These are phyloP conservation scores for Arthrobotrys musiformis DNA, from an alignment of 2,329 filamentous ascomycete species.

Conservation along the genomic window DNA sequence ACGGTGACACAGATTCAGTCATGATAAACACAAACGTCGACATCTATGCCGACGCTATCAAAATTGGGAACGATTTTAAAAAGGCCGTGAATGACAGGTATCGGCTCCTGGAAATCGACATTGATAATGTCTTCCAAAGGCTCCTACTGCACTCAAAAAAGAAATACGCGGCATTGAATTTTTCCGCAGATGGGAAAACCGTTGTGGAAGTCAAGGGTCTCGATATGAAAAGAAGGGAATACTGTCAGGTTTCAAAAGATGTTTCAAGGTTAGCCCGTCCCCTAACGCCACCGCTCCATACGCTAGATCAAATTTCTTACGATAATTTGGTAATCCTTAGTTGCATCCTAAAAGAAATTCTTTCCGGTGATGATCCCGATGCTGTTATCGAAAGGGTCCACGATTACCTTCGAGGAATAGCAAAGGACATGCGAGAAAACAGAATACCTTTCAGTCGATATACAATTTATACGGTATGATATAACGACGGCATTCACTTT, in stretches of 20 bases:
- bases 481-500: too few species aligned
- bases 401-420: slow-evolving; percentile 87
- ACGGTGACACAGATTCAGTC: slow-evolving; percentile 98
- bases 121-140: slow-evolving; percentile 95
- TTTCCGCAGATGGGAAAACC: slow-evolving; percentile 91
- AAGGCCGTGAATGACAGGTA: slow-evolving; percentile 93
- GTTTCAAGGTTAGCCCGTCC: slow-evolving; percentile 72
- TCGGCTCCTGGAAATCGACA: slow-evolving; percentile 92
- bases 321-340: slow-evolving; percentile 61
- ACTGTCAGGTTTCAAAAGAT: slow-evolving; percentile 94
- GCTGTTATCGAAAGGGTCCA: slow-evolving; percentile 88
- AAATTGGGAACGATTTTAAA: slow-evolving; percentile 94
- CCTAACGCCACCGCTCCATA: too few species aligned
- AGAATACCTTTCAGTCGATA: slow-evolving; percentile 83
- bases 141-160: slow-evolving; percentile 97
- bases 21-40: slow-evolving; percentile 99
- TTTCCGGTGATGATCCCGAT: slow-evolving; percentile 93
- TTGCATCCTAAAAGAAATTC: slow-evolving; percentile 88
- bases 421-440: slow-evolving; percentile 84
- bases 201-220: slow-evolving; percentile 98
- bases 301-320: not conserved
- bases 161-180: slow-evolving; percentile 97
- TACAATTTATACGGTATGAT: slow-evolving; percentile 83
- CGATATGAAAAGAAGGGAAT: slow-evolving; percentile 97
- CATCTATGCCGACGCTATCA: slow-evolving; percentile 87